phyloP scores from a whole-genome alignment of 1,284 basidiomycete species.

The Phylloporus sp. region DNA sequence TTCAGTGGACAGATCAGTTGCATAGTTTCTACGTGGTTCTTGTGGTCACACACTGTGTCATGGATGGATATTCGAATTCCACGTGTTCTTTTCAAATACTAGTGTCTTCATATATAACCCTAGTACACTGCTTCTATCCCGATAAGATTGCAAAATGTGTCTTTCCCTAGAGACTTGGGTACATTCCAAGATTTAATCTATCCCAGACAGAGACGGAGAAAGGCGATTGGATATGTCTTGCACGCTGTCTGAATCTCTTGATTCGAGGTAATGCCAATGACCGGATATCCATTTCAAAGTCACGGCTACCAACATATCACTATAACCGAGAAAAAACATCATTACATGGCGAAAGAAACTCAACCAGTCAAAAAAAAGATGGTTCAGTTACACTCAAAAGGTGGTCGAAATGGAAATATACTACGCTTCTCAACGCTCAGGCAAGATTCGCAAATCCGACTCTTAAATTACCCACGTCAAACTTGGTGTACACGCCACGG shows the following conservation, averaged over 20 bases:
- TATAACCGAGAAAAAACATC: too few relatives aligned
- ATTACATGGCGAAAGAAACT: too few relatives aligned
- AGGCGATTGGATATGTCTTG: neutral
- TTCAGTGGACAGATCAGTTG: neutral
- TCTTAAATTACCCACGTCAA: conserved; percentile 16
- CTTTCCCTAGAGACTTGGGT: neutral
- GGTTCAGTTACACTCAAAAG: too few relatives aligned
- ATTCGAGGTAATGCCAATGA: neutral
- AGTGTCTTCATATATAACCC: neutral
- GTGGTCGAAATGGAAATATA: too few relatives aligned
- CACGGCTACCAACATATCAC: too few relatives aligned
- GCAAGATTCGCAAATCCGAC: conserved; percentile 29
- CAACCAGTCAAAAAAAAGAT: too few relatives aligned
- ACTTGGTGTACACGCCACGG: conserved; percentile 19
- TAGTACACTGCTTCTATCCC: neutral
- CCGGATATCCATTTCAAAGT: too few relatives aligned
- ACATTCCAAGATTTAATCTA: neutral
- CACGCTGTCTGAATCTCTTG: neutral
- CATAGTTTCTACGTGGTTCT: neutral
- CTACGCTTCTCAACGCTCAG: conserved; percentile 7
- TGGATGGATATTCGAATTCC: neutral
- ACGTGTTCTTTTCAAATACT: neutral
- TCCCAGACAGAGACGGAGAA: neutral
- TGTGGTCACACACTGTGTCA: neutral
- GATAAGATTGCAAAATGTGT: neutral